These are phyloP conservation scores for Acorus calamus DNA, from an alignment of 106 monocot genomes.

Conservation along the genomic window DNA sequence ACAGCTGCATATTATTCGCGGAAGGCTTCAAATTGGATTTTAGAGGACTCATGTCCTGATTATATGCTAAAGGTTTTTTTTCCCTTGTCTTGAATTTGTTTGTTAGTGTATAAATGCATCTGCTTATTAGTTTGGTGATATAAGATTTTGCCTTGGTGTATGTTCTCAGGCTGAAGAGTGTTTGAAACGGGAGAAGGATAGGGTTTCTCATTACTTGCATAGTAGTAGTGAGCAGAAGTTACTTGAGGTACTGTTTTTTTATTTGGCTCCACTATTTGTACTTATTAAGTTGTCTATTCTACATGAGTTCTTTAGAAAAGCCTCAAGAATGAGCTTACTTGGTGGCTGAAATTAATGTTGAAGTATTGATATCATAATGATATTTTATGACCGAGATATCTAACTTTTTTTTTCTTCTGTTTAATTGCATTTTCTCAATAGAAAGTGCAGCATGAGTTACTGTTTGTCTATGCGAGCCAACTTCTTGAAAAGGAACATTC, in stretches of 20 bases:
- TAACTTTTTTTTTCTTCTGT: not conserved
- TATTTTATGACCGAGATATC: too few relatives aligned
- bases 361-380: too few relatives aligned
- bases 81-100: too few relatives aligned
- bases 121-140: too few relatives aligned
- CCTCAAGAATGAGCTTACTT: too few relatives aligned
- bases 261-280: too few relatives aligned
- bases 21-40: slow-evolving; percentile 39
- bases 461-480: slow-evolving; percentile 53
- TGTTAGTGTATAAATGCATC: too few relatives aligned
- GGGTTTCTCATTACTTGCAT: slow-evolving; percentile 77
- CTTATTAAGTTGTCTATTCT: not conserved
- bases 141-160: too few relatives aligned
- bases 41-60: slow-evolving; percentile 38
- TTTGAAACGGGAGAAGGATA: slow-evolving; percentile 69
- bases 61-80: slow-evolving; percentile 26
- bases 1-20: slow-evolving; percentile 28
- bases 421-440: slow-evolving; percentile 2
- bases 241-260: slow-evolving; percentile 37
- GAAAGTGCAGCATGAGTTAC: slow-evolving; percentile 81
- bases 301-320: not conserved
- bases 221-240: slow-evolving; percentile 75
- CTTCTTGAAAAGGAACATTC: slow-evolving; percentile 83
- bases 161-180: slow-evolving; percentile 69
- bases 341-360: too few relatives aligned